phyloP scores from a whole-genome alignment of 139 green algal species.

The Monoraphidium neglectum region DNA sequence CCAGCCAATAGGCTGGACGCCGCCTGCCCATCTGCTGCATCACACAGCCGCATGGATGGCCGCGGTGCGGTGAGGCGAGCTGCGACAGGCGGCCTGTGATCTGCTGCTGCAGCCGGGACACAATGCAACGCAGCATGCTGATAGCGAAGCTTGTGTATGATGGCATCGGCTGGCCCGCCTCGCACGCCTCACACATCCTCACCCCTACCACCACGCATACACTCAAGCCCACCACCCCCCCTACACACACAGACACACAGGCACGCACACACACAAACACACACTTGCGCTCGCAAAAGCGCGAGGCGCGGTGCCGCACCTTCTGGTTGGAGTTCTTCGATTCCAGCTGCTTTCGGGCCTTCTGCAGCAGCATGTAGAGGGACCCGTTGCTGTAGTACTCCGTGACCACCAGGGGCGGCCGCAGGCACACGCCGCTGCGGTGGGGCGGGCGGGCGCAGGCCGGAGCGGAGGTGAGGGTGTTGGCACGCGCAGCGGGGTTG shows the following conservation, averaged over 20 bases:
- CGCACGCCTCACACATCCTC: too few relatives aligned
- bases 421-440: slow-evolving; percentile 40
- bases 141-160: too few relatives aligned
- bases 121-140: too few relatives aligned
- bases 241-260: slow-evolving; percentile 2
- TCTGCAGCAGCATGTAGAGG: slow-evolving; percentile 35
- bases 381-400: slow-evolving; percentile 59
- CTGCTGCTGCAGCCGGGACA: too few relatives aligned
- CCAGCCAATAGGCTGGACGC: not conserved
- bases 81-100: too few relatives aligned
- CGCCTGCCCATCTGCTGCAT: slow-evolving; percentile 1
- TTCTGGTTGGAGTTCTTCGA: slow-evolving; percentile 1
- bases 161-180: too few relatives aligned
- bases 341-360: slow-evolving; percentile 6
- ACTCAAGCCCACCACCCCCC: slow-evolving; percentile 6
- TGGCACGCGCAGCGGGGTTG: too few relatives aligned
- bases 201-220: not conserved
- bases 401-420: slow-evolving; percentile 59
- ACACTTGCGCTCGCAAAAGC: not conserved
- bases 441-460: not conserved
- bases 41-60: too few relatives aligned
- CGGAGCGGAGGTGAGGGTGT: not conserved
- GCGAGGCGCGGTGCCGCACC: not conserved
- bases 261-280: not conserved
- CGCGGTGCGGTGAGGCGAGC: too few relatives aligned